Percentiles rank a stretch among this genome's conserved stretches.
These are phyloP conservation scores for Lichtheimia ramosa DNA, from an alignment of 371 early-diverging fungal genomes.

Conservation along the genomic window DNA sequence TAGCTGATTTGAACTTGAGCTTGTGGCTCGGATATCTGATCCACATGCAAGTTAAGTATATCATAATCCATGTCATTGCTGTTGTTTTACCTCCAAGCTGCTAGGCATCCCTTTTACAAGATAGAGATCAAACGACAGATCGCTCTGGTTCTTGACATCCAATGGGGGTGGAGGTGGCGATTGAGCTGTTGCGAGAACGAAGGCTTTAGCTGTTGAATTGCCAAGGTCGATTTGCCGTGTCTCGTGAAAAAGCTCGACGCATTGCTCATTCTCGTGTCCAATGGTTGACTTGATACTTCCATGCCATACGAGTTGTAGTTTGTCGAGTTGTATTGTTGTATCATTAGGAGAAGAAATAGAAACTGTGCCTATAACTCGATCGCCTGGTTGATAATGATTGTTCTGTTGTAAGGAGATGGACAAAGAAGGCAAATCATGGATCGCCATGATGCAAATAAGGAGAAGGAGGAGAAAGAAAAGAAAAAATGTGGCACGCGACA, in stretches of 20 bases:
- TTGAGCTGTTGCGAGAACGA: not conserved
- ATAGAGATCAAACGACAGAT: conserved; percentile 6
- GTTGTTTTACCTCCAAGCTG: conserved; percentile 9
- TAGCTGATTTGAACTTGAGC: conserved; percentile 1
- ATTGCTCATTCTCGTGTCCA: no score
- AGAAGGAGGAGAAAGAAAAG: no score
- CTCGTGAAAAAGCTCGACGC: not conserved
- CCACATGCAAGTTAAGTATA: not conserved
- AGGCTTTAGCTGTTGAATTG: not conserved
- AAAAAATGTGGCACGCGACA: no score
- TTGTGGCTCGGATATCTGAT: conserved; percentile 4
- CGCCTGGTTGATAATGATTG: conserved; percentile 5
- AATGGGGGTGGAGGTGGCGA: not conserved
- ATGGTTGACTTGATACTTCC: not conserved
- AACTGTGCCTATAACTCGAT: conserved; percentile 2
- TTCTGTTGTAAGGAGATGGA: no score
- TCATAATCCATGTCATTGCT: not conserved
- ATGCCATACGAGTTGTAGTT: conserved; percentile 4
- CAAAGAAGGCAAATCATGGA: no score
- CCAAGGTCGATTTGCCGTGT: conserved; percentile 3
- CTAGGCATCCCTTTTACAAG: conserved; percentile 3
- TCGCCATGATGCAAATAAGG: no score
- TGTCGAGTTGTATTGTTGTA: not conserved
- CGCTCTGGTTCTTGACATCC: not conserved
- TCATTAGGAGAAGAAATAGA: not conserved